Evolutionary conservation across 768 basidiomycete species (phyloP), one percentile per base, ranked within the genome.

Genomic region (Russula earlei): DNA sequence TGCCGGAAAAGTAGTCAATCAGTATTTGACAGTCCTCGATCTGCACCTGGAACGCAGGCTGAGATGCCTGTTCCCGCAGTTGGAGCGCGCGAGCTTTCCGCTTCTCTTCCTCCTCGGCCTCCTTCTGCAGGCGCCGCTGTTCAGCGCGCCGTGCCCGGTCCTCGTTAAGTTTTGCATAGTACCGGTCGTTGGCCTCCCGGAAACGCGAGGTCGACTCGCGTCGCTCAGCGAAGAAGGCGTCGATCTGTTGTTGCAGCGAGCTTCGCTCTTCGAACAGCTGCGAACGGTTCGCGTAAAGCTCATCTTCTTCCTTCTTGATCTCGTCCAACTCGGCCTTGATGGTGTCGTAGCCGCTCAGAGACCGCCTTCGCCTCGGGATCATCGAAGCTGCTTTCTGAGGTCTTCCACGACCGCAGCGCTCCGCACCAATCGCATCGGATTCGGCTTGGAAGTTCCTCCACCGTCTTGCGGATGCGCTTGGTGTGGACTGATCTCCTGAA

Each of bases 21-120:
- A 96, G 81, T 4, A 87, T 95, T 66, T 90, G 86, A 73, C 93
- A 97, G 68, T 98, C 96, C 74, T 98, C 91, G 64, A 99, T 92
- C 68, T 97, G 83, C 51, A 83, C 77, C 65, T 91, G 89, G 77
- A 81, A 98, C 0, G 96, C 96, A 25, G 96, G 94, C 22, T 77
- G 66, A 56, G 84, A 81, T 22, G 96, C 96, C 67, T 98, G 93
- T 57, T 99, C 96, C 49, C 87, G 83, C 45, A 97, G 69, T 37
- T 82, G 84, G 62, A 87, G 80, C 10, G 81, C 85, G 56, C 85
- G 76, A 67, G 92, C 91, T 69, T 84, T 73, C 68, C 81, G 86
- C 75, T 87, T 91, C 65, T 81, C 77, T 29, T 82, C 77, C 67
- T 92, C 92, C 66, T 85, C 84, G 22, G 78, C 86, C 19, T 77